These are phyloP conservation scores for Beauveria asiatica DNA, from an alignment of 2,329 filamentous ascomycete genomes.

Conservation along the genomic window DNA sequence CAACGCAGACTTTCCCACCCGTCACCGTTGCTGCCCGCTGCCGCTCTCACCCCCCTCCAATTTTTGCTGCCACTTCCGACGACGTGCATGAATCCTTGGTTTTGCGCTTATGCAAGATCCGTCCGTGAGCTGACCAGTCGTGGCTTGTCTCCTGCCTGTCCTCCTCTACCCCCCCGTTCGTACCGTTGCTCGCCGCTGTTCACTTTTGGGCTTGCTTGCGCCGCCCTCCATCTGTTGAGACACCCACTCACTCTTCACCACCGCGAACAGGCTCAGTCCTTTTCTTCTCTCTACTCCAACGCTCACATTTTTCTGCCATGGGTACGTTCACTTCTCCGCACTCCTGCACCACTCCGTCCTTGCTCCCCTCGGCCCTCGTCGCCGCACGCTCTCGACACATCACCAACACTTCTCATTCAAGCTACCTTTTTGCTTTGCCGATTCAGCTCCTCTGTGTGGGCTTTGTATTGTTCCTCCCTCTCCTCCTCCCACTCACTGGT, in stretches of 20 bases:
- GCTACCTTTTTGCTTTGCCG: not conserved
- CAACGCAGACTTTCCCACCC: conserved; percentile 6
- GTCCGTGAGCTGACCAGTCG: conserved; percentile 22
- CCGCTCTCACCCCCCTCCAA: conserved; percentile 8
- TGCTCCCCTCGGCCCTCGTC: conserved; percentile 9
- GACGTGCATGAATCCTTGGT: conserved; percentile 23
- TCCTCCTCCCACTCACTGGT: conserved; percentile 6
- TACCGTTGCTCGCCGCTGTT: conserved; percentile 16
- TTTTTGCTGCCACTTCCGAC: conserved; percentile 17
- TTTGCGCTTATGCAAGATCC: conserved; percentile 26
- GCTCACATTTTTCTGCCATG: conserved; percentile 12
- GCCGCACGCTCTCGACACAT: not conserved
- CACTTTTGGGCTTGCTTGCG: conserved; percentile 14
- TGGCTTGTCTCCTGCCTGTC: conserved; percentile 14
- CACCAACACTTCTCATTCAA: conserved; percentile 1
- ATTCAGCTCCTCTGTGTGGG: not conserved
- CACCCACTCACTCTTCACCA: conserved; percentile 16
- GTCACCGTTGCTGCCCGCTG: conserved; percentile 14
- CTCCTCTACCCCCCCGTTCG: conserved; percentile 17
- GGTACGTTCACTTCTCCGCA: conserved; percentile 12
- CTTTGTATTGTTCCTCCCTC: not conserved
- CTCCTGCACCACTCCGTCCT: conserved; percentile 2
- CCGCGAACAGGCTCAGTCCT: conserved; percentile 10
- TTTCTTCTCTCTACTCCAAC: conserved; percentile 9
- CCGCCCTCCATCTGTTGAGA: conserved; percentile 20